Evolutionary conservation across 352 stramenopile species (phyloP), one percentile per base, ranked within the genome.

Genomic region (Globisporangium lucens): DNA sequence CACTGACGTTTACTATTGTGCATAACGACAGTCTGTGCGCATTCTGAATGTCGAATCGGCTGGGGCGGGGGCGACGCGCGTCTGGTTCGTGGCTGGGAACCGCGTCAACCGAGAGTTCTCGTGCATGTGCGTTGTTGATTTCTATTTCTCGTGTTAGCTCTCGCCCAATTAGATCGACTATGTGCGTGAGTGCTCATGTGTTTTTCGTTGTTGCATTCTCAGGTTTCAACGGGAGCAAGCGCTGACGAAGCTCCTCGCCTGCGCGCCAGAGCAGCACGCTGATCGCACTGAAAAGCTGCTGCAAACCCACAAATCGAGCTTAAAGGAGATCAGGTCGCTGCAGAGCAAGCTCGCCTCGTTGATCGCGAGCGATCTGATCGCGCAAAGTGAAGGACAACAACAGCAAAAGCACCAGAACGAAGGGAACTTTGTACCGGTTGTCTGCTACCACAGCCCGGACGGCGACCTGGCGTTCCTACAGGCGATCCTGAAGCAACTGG

Each of bases 71-170:
- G 77, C 78, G 47, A 84, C 79, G 57, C 83, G 85, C 38, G 71
- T 97, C 20, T 94, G 89, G 80, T 97, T 97, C 64, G 83, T 95
- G 12, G 85, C 86, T 55, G 89, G 89, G 13, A 71, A 83, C 8
- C 83, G 89, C n/a, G 80, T 94, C 46, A 88, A 88, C 65, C 75
- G 75, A 47, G 83, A 92, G 63, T 94, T 94, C 67, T 73, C 83
- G 43, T 69, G 77, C 68, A 93, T 94, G 82, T 91, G 24, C 17
- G 51, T 36, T 35, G 27, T 33, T 33, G 29, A 33, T 33, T 33
- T 30, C 5, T 33, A 33, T 33, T 33, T 4, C 29, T 33, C 29
- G 29, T 4, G 29, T 6, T 33, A 33, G 29, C 29, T 33, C 29
- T 33, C 29, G 29, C 29, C 29, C 29, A 33, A 4, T 33, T 33